Base-by-base conservation (phyloP, 441 rosid genomes). In the Croton setiger region DNA sequence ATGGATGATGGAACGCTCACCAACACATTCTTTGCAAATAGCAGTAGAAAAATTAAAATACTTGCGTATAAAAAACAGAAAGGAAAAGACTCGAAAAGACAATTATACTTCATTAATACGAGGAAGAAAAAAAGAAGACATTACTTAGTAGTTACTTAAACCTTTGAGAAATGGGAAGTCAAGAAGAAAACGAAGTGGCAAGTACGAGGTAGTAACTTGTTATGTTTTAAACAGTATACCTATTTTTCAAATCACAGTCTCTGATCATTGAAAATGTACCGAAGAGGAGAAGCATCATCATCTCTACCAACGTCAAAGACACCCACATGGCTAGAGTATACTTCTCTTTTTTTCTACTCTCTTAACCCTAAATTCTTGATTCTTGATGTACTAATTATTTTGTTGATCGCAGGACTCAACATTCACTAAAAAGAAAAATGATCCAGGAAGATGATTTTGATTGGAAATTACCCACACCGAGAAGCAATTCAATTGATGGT, bases 391-490 rank as follows among this genome's bases (percentile, higher is more conserved):
- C n/a, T n/a, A 39, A 60, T 8, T 66, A 7, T 52, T 52, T 33
- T 23, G 23, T 60, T 48, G 20, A 23, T 59, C 61, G 35, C 80
- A 84, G 92, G 80, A 81, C 83, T 43, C 96, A 89, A 70, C 75
- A 74, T 74, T 60, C 20, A 56, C 85, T 91, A 56, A 87, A 82
- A 80, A 75, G 72, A 71, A 79, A 81, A 74, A 60, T 93, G 78
- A 76, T 85, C 74, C 67, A 69, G 18, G 84, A 70, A 62, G 91
- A 88, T 80, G 86, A 89, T 71, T 89, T 93, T 75, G 17, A 82
- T 33, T 89, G 96, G 94, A 80, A 67, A 59, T 58, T 83, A 59
- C 78, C 81, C 43, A 53, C 63, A 43, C 45, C 75, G 20, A 53
- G 23, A n/a, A 53, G 49, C 7, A 37, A 21, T 14, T n/a, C 48